Evolutionary conservation across 2,329 filamentous ascomycete genomes (phyloP).

Genomic region (Volutella citrinella): DNA sequence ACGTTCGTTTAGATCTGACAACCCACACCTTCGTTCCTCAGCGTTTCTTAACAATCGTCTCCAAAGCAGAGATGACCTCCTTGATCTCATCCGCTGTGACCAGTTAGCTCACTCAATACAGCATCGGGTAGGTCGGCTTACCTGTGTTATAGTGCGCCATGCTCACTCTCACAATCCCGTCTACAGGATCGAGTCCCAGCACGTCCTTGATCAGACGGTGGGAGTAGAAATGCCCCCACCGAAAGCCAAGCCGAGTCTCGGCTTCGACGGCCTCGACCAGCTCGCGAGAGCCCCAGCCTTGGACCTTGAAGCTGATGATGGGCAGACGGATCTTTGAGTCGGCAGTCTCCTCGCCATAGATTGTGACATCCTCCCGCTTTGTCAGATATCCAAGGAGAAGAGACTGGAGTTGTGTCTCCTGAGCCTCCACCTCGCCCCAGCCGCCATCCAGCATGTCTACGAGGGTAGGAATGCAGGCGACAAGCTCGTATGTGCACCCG

Average conservation of each 20-base stretch:
- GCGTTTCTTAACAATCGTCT: background rate
- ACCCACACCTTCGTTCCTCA: no score
- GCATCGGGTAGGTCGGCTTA: slow-evolving; percentile 33
- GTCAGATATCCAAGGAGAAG: slow-evolving; percentile 59
- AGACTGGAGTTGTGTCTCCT: slow-evolving; percentile 59
- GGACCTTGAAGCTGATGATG: slow-evolving; percentile 65
- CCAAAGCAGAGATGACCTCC: background rate
- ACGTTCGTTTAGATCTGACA: no score
- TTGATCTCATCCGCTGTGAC: slow-evolving; percentile 5
- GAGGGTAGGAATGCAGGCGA: slow-evolving; percentile 59
- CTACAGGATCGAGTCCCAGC: slow-evolving; percentile 49
- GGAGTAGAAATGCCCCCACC: slow-evolving; percentile 69
- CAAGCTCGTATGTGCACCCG: slow-evolving; percentile 68
- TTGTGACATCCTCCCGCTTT: slow-evolving; percentile 47
- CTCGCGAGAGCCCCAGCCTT: slow-evolving; percentile 52
- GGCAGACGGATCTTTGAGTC: slow-evolving; percentile 53
- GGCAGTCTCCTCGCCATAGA: slow-evolving; percentile 55
- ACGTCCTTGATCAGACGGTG: slow-evolving; percentile 60
- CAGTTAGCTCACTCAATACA: fast-evolving
- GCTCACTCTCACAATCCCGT: slow-evolving; percentile 68
- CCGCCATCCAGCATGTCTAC: slow-evolving; percentile 52
- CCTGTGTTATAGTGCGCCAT: slow-evolving; percentile 71
- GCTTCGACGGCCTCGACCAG: slow-evolving; percentile 62
- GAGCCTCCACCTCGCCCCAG: slow-evolving; percentile 52
- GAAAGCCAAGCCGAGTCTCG: slow-evolving; percentile 56